These are phyloP conservation scores for Chrysanthemum lavandulifolium DNA, from an alignment of 129 eudicot species.

Conservation along the genomic window DNA sequence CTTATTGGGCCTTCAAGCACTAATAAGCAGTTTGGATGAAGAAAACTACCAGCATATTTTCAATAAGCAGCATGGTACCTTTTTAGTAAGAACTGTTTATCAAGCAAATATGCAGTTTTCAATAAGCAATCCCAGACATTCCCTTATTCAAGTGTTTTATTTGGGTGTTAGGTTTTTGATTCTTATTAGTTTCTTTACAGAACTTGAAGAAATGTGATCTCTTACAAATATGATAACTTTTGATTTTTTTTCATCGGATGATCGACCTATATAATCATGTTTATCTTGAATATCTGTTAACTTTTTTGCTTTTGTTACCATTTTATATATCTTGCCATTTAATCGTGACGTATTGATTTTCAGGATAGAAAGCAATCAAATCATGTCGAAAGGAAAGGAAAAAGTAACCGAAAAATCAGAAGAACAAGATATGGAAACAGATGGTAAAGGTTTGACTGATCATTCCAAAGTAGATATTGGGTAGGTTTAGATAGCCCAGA, in stretches of 20 bases:
- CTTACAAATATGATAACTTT: conserved; percentile 8
- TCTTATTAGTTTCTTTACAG: not conserved
- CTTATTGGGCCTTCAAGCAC: not conserved
- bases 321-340: not conserved
- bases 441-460: conserved; percentile 17
- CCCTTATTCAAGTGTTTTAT: not conserved
- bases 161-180: conserved; percentile 8
- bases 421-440: conserved; percentile 14
- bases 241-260: conserved; percentile 1
- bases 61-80: no score
- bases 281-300: not conserved
- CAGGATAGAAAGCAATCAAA: conserved; percentile 22
- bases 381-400: conserved; percentile 46
- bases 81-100: no score
- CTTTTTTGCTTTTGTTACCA: not conserved
- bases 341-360: conserved; percentile 16
- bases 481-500: conserved; percentile 22
- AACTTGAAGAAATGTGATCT: not conserved
- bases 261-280: conserved; percentile 11
- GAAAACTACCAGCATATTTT: no score
- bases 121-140: no score
- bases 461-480: conserved; percentile 26
- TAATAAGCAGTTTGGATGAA: not conserved
- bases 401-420: conserved; percentile 30
- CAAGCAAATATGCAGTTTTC: no score